phyloP scores from a whole-genome alignment of 2,329 filamentous ascomycete genomes.

The Penicillium sp. region DNA sequence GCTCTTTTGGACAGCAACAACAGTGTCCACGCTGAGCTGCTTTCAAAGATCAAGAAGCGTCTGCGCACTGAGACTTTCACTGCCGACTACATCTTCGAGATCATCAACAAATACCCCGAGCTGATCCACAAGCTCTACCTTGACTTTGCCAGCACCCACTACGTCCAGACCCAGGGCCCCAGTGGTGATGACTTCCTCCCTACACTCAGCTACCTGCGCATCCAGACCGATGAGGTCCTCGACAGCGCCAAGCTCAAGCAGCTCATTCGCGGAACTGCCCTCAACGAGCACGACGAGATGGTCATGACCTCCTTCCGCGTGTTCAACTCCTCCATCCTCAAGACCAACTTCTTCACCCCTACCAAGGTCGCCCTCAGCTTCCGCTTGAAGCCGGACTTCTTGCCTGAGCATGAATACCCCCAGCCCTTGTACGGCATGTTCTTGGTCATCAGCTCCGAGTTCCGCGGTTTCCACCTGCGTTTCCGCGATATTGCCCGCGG shows the following conservation, averaged over 20 bases:
- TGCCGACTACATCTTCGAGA: slow-evolving; percentile 95
- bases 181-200: slow-evolving; percentile 69
- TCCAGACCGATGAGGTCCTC: slow-evolving; percentile 72
- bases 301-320: slow-evolving; percentile 96
- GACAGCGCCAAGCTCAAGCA: slow-evolving; percentile 73
- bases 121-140: slow-evolving; percentile 87
- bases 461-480: slow-evolving; percentile 93
- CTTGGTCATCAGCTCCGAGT: slow-evolving; percentile 94
- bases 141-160: slow-evolving; percentile 86
- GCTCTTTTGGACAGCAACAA: slow-evolving; percentile 79
- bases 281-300: slow-evolving; percentile 95
- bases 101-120: slow-evolving; percentile 86
- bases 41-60: slow-evolving; percentile 93
- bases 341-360: slow-evolving; percentile 97
- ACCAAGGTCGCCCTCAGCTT: slow-evolving; percentile 98
- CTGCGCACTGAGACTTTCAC: slow-evolving; percentile 97
- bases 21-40: slow-evolving; percentile 79
- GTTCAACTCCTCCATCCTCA: slow-evolving; percentile 90
- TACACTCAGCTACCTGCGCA: slow-evolving; percentile 66
- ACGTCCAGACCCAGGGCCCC: slow-evolving; percentile 63
- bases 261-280: slow-evolving; percentile 74
- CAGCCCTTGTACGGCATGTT: slow-evolving; percentile 98
- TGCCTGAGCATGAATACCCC: slow-evolving; percentile 89
- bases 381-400: slow-evolving; percentile 77
- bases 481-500: slow-evolving; percentile 97